Conservation (phyloP, 2,329 filamentous ascomycete genomes). For the Colletotrichum sp. region DNA sequence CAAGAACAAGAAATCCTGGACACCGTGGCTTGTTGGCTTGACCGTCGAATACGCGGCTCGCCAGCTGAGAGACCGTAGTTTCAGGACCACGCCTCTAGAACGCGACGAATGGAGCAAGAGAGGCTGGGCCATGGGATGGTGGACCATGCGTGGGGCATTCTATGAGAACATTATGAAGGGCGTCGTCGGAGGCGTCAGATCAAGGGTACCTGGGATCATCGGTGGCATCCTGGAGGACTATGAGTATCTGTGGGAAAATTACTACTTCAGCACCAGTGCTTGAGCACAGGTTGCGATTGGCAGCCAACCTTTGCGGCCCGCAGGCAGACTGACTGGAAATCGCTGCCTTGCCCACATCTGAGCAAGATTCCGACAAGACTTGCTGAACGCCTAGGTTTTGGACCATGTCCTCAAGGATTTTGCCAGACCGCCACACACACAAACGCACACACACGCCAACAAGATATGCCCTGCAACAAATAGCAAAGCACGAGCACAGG, state of each 20-base stretch:
- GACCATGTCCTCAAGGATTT: not conserved
- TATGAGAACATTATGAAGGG: slow-evolving; percentile 90
- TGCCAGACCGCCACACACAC: not conserved
- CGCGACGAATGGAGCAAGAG: slow-evolving; percentile 87
- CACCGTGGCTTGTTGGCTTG: slow-evolving; percentile 88
- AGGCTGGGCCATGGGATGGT: slow-evolving; percentile 93
- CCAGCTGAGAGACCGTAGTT: slow-evolving; percentile 76
- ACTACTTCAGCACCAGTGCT: slow-evolving; percentile 78
- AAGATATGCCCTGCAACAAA: not conserved
- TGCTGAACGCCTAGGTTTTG: not conserved
- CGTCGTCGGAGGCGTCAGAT: slow-evolving; percentile 73
- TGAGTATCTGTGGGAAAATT: slow-evolving; percentile 97
- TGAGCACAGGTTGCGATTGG: slow-evolving; percentile 21
- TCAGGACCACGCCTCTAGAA: slow-evolving; percentile 86
- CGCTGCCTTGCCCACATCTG: not conserved
- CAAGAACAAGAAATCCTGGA: slow-evolving; percentile 80
- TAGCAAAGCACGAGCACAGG: not conserved
- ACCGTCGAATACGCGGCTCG: slow-evolving; percentile 86
- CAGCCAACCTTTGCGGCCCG: not conserved
- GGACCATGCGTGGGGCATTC: slow-evolving; percentile 94
- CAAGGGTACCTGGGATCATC: slow-evolving; percentile 79
- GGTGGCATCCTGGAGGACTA: slow-evolving; percentile 93
- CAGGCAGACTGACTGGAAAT: not conserved
- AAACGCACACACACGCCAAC: not conserved
- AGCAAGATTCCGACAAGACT: not conserved